Evolutionary conservation across 106 monocot species (phyloP).

Genomic region (Apostasia ramifera): DNA sequence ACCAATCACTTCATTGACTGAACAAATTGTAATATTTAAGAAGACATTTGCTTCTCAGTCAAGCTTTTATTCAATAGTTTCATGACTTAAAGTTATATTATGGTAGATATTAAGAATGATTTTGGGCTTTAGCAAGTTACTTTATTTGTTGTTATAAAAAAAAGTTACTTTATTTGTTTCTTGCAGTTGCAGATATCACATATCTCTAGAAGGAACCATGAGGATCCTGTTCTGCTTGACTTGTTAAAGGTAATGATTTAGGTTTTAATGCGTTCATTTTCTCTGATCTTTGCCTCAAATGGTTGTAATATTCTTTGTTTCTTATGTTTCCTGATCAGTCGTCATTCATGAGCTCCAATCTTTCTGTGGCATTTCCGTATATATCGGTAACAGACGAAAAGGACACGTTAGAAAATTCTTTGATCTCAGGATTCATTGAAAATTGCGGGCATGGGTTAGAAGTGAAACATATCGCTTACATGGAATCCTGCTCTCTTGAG

Average conservation of each 20-base stretch:
- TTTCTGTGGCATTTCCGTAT: slow-evolving; percentile 90
- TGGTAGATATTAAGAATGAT: no score
- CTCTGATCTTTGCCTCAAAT: background rate
- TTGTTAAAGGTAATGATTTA: slow-evolving; percentile 55
- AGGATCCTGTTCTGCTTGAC: slow-evolving; percentile 52
- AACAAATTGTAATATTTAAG: no score
- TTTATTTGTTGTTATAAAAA: no score
- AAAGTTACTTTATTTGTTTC: background rate
- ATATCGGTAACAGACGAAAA: slow-evolving; percentile 48
- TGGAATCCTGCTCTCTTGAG: slow-evolving; percentile 52
- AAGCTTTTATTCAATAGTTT: no score
- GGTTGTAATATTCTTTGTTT: background rate
- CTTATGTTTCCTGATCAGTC: slow-evolving; percentile 25
- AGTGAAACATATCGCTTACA: slow-evolving; percentile 38
- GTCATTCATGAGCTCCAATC: slow-evolving; percentile 66
- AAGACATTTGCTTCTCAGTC: no score
- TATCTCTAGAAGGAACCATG: slow-evolving; percentile 33
- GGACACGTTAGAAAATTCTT: slow-evolving; percentile 49
- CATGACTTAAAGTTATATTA: no score
- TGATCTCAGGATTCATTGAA: slow-evolving; percentile 54
- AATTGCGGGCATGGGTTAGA: slow-evolving; percentile 43
- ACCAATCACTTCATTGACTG: no score
- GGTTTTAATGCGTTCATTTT: background rate
- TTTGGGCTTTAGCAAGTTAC: no score
- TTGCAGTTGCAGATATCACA: slow-evolving; percentile 75